Evolutionary conservation across 305 asterid genomes (phyloP), one percentile per base, ranked within the genome.

Genomic region (Fraxinus paxiana): DNA sequence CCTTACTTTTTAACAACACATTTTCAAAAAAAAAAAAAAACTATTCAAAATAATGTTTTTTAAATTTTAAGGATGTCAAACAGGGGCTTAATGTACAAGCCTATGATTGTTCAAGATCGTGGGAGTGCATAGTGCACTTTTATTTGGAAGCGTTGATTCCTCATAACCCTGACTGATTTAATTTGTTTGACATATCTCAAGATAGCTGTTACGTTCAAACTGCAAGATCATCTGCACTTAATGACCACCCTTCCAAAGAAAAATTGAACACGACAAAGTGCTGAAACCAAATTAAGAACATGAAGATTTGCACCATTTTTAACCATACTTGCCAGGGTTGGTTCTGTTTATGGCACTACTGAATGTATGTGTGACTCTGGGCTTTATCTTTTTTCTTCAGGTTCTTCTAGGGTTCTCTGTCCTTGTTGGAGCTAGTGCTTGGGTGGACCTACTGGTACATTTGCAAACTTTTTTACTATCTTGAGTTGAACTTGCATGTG

Each of bases 371-470:
- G 31, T 17, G 71, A 81, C 41, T 59, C 77, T 78, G 31, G 59
- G 63, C 78, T 78, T 80, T 85, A 48, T 28, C 77, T 12, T 75
- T 48, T 56, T 61, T 33, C 72, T 82, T 82, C 95, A 96, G 98
- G 98, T 96, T 81, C 97, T 96, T 77, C 91, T 96, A 76, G 97
- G 97, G 46, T 94, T 96, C 86, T 96, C 99, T 37, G 94, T 96
- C 79, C 98, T 96, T 77, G 98, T 96, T 85, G 99, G 99, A 80
- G 97, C 99, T 84, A 92, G 98, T 85, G 94, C 99, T 78, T 96
- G 99, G 99, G 98, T 92, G 82, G 99, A 96, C 89, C 94, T 96
- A 84, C 87, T 96, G 97, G 99, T 96, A 90, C 4, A 91, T 77
- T 76, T 77, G 30, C 81, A 76, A 22, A 65, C 81, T 12, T 67